A percentile compares a stretch with the other conserved stretches of the same genome.
Evolutionary conservation across 148 eudicot species (phyloP).

Genomic region (Chenopodium album): DNA sequence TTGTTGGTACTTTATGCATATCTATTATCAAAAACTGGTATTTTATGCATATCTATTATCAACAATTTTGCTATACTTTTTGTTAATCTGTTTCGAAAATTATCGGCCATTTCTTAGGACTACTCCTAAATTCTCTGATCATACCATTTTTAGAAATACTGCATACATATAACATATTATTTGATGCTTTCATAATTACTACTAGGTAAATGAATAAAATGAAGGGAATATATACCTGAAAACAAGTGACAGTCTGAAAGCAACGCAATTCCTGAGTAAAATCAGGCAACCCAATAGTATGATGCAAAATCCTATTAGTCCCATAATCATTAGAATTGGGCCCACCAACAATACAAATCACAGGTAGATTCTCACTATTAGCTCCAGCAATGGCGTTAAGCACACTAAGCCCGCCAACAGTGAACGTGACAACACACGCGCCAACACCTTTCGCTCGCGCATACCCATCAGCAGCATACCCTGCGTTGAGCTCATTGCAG

Average conservation of each 20-base stretch:
- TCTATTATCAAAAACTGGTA: too few relatives aligned
- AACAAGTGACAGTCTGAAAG: conserved; percentile 68
- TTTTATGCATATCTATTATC: too few relatives aligned
- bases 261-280: conserved; percentile 73
- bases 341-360: conserved; percentile 79
- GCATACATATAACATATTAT: too few relatives aligned
- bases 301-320: conserved; percentile 60
- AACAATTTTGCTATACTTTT: too few relatives aligned
- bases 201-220: too few relatives aligned
- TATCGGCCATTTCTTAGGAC: too few relatives aligned
- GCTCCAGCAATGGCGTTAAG: conserved; percentile 80
- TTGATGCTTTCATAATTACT: too few relatives aligned
- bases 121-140: too few relatives aligned
- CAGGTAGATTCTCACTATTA: conserved; percentile 74
- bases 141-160: too few relatives aligned
- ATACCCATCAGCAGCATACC: conserved; percentile 87
- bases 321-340: conserved; percentile 88
- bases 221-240: conserved; percentile 37
- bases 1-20: too few relatives aligned
- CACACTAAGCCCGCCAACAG: conserved; percentile 75
- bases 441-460: conserved; percentile 81
- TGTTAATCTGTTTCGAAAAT: too few relatives aligned
- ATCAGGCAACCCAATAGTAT: conserved; percentile 73
- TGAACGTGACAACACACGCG: conserved; percentile 77
- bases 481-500: conserved; percentile 87